These are phyloP conservation scores for Pleodorina starrii DNA, from an alignment of 139 green algal species.

Conservation along the genomic window DNA sequence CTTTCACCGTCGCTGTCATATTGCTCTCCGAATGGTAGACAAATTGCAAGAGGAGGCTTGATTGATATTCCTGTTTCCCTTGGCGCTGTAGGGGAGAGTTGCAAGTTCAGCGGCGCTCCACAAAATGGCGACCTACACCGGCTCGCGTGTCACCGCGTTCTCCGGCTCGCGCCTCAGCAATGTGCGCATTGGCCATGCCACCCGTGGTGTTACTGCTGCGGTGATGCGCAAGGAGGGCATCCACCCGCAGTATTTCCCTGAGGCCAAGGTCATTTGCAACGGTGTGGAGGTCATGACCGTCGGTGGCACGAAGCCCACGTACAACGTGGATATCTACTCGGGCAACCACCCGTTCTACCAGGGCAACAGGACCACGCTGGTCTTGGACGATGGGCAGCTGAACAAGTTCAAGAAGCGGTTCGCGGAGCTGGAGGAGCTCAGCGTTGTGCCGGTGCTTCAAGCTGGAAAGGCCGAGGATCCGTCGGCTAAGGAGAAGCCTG, in stretches of 20 bases:
- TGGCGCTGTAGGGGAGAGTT: constrained; percentile 2
- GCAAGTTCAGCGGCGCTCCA: constrained; percentile 30
- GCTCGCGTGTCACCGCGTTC: constrained; percentile 29
- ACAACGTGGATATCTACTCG: constrained; percentile 97
- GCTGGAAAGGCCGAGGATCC: constrained; percentile 56
- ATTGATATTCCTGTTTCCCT: background rate
- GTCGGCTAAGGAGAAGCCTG: constrained; percentile 41
- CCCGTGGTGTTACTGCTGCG: constrained; percentile 59
- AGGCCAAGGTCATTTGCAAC: constrained; percentile 92
- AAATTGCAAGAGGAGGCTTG: background rate
- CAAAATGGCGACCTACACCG: constrained; percentile 32
- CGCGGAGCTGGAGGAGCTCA: constrained; percentile 49
- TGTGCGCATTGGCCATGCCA: constrained; percentile 2
- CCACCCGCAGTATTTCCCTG: constrained; percentile 78
- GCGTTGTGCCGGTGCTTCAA: constrained; percentile 38
- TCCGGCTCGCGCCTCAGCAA: constrained; percentile 2
- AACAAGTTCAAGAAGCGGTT: constrained; percentile 89
- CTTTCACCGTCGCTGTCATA: background rate
- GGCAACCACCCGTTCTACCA: constrained; percentile 98
- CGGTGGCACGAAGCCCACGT: constrained; percentile 87
- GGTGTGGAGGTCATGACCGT: constrained; percentile 95
- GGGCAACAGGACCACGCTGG: constrained; percentile 72
- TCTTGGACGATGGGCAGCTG: constrained; percentile 90
- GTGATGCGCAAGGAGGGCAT: constrained; percentile 81
- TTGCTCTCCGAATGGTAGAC: background rate